Evolutionary conservation across 2,329 filamentous ascomycete genomes (phyloP).

Genomic region (Phialophora chinensis): DNA sequence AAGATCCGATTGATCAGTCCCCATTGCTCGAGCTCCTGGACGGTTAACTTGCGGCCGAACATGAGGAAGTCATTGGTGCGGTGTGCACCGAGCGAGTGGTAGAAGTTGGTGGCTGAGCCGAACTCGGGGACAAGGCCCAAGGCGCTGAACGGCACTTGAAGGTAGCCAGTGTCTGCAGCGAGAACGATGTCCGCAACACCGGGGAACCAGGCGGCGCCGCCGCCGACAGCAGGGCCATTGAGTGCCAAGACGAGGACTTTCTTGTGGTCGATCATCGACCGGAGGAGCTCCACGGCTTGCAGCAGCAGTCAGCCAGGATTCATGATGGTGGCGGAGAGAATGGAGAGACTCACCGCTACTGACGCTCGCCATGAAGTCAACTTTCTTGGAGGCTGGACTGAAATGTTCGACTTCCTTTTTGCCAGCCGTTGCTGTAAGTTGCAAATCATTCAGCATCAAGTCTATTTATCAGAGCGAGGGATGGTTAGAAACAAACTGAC

Average conservation of each 20-base stretch:
- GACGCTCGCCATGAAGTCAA: conserved; percentile 22
- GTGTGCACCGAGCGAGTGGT: conserved; percentile 57
- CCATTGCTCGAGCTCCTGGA: conserved; percentile 51
- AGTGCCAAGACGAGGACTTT: conserved; percentile 59
- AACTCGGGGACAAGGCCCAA: conserved; percentile 58
- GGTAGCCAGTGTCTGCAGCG: conserved; percentile 52
- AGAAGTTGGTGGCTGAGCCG: conserved; percentile 54
- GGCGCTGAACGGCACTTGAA: conserved; percentile 57
- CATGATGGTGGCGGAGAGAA: neutral
- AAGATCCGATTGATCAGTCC: conserved; percentile 58
- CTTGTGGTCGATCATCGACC: conserved; percentile 54
- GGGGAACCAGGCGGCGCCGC: conserved; percentile 58
- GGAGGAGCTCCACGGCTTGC: conserved; percentile 29
- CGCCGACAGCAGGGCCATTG: conserved; percentile 59
- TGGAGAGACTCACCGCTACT: conserved; percentile 13
- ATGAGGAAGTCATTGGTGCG: conserved; percentile 60
- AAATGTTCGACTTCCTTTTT: conserved; percentile 3
- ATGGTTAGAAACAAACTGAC: neutral
- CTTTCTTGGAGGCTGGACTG: conserved; percentile 32
- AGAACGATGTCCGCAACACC: conserved; percentile 58
- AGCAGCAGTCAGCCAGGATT: neutral
- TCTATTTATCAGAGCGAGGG: neutral
- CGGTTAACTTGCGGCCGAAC: conserved; percentile 56
- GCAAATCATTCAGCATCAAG: conserved; percentile 4
- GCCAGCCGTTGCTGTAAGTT: conserved; percentile 10